Percentiles rank a stretch among this genome's conserved stretches.
Conservation (phyloP, 1,284 basidiomycete species). For the Trichosporon sp. region DNA sequence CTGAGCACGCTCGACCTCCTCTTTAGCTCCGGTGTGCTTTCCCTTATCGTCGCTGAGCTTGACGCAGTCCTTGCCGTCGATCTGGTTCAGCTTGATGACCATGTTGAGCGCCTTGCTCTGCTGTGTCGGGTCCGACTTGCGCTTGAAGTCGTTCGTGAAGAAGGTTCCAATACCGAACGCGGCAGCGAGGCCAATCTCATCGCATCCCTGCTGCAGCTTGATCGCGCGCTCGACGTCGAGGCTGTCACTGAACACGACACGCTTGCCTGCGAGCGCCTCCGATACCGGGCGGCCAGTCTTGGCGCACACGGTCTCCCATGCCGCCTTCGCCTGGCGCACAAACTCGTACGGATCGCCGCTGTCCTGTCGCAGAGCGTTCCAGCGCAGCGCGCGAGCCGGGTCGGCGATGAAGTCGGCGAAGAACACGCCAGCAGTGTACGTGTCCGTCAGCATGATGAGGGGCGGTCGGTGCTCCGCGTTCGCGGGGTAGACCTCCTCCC, state of each 20-base stretch:
- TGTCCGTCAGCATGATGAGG: conserved; percentile 84
- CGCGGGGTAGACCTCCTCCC: conserved; percentile 75
- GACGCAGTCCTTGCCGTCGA: conserved; percentile 72
- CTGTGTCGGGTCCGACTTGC: conserved; percentile 63
- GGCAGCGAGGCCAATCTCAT: conserved; percentile 71
- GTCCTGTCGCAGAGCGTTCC: conserved; percentile 87
- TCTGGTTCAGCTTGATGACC: conserved; percentile 82
- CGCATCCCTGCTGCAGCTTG: conserved; percentile 69
- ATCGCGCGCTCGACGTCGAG: conserved; percentile 73
- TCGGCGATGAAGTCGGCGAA: conserved; percentile 72
- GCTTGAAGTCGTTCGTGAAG: conserved; percentile 82
- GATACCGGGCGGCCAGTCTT: conserved; percentile 60
- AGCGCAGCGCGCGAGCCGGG: conserved; percentile 66
- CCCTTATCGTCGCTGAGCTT: conserved; percentile 89
- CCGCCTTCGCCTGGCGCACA: conserved; percentile 68
- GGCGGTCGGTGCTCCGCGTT: conserved; percentile 57
- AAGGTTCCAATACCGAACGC: conserved; percentile 90
- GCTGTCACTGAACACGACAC: conserved; percentile 79
- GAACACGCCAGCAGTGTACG: conserved; percentile 82
- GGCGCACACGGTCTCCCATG: conserved; percentile 58
- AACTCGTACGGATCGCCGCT: conserved; percentile 82
- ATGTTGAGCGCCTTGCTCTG: conserved; percentile 84
- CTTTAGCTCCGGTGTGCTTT: conserved; percentile 61
- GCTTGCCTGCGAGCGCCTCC: conserved; percentile 65
- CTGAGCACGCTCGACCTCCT: conserved; percentile 50